Evolutionary conservation across 2,329 filamentous ascomycete species (phyloP), one percentile per base, ranked within the genome.

Genomic region (Paecilomyces variotii): DNA sequence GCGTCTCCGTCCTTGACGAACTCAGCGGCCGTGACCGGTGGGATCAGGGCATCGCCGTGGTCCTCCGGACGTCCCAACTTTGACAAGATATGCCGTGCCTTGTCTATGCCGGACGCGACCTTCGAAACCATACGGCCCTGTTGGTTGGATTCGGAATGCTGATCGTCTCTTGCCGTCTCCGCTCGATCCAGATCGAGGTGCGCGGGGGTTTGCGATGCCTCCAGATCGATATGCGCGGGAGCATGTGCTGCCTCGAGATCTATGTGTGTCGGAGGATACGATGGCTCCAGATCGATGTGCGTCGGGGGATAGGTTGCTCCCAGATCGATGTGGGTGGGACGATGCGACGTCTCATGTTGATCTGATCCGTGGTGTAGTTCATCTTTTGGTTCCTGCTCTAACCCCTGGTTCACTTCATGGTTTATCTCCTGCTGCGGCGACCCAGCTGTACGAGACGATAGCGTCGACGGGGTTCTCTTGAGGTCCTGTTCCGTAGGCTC

Each of bases 11-110:
- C 58, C 11, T 57, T 56, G 5, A 60, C 54, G 51, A 53, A 58
- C 11, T 61, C 55, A 4, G 35, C 34, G 9, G 55, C 30, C 24
- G 26, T 55, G 10, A 55, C 53, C 1, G 56, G 50, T 3, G 60
- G 60, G 2, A 56, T 58, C 35, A 61, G 32, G 1, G n/a, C 50
- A 55, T 61, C 60, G 9, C 60, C 60, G 14, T 58, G 60, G 24
- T 61, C 60, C 28, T 61, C 60, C 2, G 60, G 60, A 25, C 60
- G 51, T 19, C 60, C 60, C 34, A 61, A 28, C 11, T 50, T 60
- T 1, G 56, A 45, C 56, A 61, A 53, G 30, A 45, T 57, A 12
- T 53, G 25, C n/a, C 60, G 58, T 25, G 60, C 60, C 4, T 57
- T 57, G n/a, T 61, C 60, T 12, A 55, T 53, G 7, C 56, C 45